Evolutionary conservation across 352 stramenopile genomes (phyloP).

Genomic region (Phytophthora aleatoria): DNA sequence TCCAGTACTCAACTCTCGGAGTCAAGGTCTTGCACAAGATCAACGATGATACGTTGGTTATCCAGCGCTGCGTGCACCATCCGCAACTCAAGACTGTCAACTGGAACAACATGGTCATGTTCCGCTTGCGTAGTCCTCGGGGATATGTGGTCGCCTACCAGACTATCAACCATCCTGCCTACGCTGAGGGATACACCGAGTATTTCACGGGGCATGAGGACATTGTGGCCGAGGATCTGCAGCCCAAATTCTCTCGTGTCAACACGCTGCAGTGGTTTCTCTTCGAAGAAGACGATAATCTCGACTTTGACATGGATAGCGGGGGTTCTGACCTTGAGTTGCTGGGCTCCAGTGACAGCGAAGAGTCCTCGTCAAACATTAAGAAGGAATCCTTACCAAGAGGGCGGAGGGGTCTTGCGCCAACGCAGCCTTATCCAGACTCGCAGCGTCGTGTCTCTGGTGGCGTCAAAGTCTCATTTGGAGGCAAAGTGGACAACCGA

Average conservation of each 20-base stretch:
- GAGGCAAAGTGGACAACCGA: constrained; percentile 49
- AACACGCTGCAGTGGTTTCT: constrained; percentile 58
- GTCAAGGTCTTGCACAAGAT: constrained; percentile 55
- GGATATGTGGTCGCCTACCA: constrained; percentile 56
- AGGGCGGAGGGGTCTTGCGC: constrained; percentile 16
- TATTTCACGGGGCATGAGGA: constrained; percentile 42
- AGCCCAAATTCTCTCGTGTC: constrained; percentile 47
- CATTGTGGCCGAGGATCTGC: constrained; percentile 27
- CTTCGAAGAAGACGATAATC: constrained; percentile 32
- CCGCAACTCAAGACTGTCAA: constrained; percentile 51
- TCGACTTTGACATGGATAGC: constrained; percentile 49
- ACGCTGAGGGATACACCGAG: constrained; percentile 39
- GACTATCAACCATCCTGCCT: constrained; percentile 47
- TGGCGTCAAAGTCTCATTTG: constrained; percentile 51
- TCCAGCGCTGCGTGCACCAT: constrained; percentile 55
- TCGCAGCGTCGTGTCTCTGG: constrained; percentile 2
- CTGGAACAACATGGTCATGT: constrained; percentile 64
- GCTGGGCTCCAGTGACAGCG: constrained; percentile 36
- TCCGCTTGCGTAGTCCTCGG: constrained; percentile 41
- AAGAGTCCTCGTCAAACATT: constrained; percentile 24
- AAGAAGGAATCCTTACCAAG: constrained; percentile 14
- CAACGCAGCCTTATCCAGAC: constrained; percentile 2
- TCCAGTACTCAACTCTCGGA: constrained; percentile 54
- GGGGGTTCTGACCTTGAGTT: constrained; percentile 43
- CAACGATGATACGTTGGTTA: constrained; percentile 51